Evolutionary conservation across 352 stramenopile species (phyloP), one percentile per base, ranked within the genome.

Genomic region (Salisapilia sapeloensis): DNA sequence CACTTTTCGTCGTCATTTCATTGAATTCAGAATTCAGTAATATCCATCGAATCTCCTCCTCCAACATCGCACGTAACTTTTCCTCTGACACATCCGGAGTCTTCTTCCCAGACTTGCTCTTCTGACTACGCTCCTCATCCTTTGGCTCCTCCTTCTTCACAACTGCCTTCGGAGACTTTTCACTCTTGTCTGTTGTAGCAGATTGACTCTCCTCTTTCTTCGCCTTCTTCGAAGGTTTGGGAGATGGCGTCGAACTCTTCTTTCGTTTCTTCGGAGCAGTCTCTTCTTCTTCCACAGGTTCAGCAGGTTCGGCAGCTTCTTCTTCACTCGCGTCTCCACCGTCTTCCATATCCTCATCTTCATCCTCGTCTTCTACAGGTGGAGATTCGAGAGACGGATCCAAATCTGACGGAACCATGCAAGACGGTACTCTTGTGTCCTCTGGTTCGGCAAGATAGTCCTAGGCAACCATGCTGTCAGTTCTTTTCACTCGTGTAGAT

Each of bases 351-450:
- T 60, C 50, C 10, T 45, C 18, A 4, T 53, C 51, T 15, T 54
- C 39, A 1, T 58, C 47, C 13, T 44, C 29, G 31, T 13, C 12
- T 20, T 15, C 27, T 44, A 33, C 12, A 50, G 63, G 67, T 8
- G 70, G 74, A 2, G 74, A 62, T 29, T 83, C 66, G 12, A 86
- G 35, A 30, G 54, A 57, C 37, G 69, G 70, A 36, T 90, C 69
- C 33, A 90, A 35, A 36, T 90, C 74, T 10, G 74, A 90, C 18
- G 74, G 74, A 21, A 90, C 74, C 58, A 90, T 82, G 40, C 65
- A 46, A 35, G 59, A 62, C 28, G 70, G 70, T 17, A 90, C 19
- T 6, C 74, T 64, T 11, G 79, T 77, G 36, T 81, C 69, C 30
- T 86, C 67, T 0, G 72, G 60, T 38, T 75, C 63, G 2, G 70